Percentiles rank a stretch among this genome's conserved stretches.
phyloP scores from a whole-genome alignment of 2,329 filamentous ascomycete species.

The Fusarium temperatum region DNA sequence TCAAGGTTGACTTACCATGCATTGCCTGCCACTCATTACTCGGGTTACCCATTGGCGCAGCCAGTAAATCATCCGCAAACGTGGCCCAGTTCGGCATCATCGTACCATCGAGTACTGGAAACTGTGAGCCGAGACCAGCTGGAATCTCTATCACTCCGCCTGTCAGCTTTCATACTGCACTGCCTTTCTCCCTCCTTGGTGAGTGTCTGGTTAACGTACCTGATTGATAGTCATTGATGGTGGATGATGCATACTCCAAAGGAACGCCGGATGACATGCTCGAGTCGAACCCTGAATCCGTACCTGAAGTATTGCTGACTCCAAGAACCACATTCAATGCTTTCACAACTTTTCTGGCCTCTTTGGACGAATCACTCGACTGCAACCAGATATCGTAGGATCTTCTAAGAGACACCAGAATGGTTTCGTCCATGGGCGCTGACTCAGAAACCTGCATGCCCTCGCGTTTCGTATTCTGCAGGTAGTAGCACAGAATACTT shows the following conservation, averaged over 20 bases:
- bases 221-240: background rate
- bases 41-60: background rate
- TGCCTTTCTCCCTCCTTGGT: fast-evolving
- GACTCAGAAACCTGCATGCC: background rate
- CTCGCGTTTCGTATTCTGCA: background rate
- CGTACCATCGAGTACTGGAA: background rate
- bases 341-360: background rate
- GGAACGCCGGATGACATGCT: background rate
- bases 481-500: background rate
- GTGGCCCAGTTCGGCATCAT: conserved; percentile 7
- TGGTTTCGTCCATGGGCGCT: background rate
- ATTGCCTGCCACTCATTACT: background rate
- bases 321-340: background rate
- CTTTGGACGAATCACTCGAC: background rate
- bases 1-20: background rate
- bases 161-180: background rate
- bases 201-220: background rate
- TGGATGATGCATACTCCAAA: background rate
- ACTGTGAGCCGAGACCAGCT: background rate
- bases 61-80: background rate
- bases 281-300: background rate
- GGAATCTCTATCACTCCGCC: background rate
- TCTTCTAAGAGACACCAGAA: background rate
- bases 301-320: fast-evolving
- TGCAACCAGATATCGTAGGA: conserved; percentile 7